These are phyloP conservation scores for Alternaria panax DNA, from an alignment of 2,329 filamentous ascomycete genomes.

Conservation along the genomic window DNA sequence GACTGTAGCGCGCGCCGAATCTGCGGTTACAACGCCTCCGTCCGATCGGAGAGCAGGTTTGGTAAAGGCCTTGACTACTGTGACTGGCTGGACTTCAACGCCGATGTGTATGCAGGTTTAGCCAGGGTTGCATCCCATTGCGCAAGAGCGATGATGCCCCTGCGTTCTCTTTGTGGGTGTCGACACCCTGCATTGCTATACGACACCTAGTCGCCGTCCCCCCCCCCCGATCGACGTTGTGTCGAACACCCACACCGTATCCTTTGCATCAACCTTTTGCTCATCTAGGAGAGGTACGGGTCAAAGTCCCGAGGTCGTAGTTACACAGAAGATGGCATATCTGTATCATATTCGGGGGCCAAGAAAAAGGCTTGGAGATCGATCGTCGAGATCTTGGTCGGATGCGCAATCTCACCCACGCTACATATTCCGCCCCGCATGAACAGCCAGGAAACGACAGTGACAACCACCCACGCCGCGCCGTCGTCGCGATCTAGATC, in stretches of 20 bases:
- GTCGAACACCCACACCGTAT: not conserved
- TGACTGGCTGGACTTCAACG: not conserved
- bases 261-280: not conserved
- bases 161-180: not conserved
- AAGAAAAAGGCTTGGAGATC: not conserved
- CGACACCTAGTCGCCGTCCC: not conserved
- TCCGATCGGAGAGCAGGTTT: not conserved
- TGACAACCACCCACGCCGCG: not conserved
- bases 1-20: not conserved
- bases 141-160: not conserved
- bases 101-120: not conserved
- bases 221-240: not conserved
- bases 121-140: not conserved
- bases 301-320: not conserved
- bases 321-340: not conserved
- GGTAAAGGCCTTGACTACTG: not conserved
- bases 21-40: not conserved
- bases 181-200: not conserved
- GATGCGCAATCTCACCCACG: not conserved
- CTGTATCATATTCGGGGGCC: not conserved
- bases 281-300: not conserved
- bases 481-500: not conserved
- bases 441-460: not conserved
- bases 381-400: not conserved
- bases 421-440: not conserved